phyloP scores from a whole-genome alignment of 2,329 filamentous ascomycete species.

The Neofusicoccum laricinum region DNA sequence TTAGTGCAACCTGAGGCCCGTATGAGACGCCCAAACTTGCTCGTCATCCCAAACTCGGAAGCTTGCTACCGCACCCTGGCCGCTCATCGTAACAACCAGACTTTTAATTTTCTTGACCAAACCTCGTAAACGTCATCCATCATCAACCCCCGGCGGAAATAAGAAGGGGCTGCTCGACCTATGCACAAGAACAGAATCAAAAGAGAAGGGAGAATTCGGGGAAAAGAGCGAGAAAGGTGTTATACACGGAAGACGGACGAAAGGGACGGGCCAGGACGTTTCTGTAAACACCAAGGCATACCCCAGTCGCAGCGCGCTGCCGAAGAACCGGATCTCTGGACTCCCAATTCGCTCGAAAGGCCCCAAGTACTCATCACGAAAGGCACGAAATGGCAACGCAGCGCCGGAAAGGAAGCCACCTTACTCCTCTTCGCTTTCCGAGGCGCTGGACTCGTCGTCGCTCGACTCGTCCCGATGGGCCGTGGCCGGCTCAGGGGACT shows the following conservation, averaged over 20 bases:
- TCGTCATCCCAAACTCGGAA: slow-evolving; percentile 2
- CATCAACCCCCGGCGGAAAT: slow-evolving; percentile 8
- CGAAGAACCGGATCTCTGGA: not conserved
- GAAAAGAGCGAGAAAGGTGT: not conserved
- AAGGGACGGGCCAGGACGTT: not conserved
- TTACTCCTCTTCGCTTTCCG: slow-evolving; percentile 50
- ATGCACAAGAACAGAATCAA: slow-evolving; percentile 21
- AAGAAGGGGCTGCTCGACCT: slow-evolving; percentile 22
- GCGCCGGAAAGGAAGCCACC: not conserved
- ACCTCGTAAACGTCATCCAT: slow-evolving; percentile 23
- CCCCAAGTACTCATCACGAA: not conserved
- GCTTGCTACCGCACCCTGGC: slow-evolving; percentile 12
- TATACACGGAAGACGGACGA: not conserved
- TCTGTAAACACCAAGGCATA: not conserved
- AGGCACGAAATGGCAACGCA: not conserved
- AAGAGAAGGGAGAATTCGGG: not conserved
- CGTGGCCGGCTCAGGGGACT: slow-evolving; percentile 36
- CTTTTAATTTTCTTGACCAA: slow-evolving; percentile 18
- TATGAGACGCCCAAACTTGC: not conserved
- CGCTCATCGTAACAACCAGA: slow-evolving; percentile 18
- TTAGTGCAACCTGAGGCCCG: not conserved
- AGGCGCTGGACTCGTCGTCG: slow-evolving; percentile 54
- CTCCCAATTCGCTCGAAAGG: not conserved
- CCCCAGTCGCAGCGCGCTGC: not conserved
- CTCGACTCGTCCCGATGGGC: slow-evolving; percentile 45